Evolutionary conservation across 768 basidiomycete genomes (phyloP).

Genomic region (Leucocoprinus sp.): DNA sequence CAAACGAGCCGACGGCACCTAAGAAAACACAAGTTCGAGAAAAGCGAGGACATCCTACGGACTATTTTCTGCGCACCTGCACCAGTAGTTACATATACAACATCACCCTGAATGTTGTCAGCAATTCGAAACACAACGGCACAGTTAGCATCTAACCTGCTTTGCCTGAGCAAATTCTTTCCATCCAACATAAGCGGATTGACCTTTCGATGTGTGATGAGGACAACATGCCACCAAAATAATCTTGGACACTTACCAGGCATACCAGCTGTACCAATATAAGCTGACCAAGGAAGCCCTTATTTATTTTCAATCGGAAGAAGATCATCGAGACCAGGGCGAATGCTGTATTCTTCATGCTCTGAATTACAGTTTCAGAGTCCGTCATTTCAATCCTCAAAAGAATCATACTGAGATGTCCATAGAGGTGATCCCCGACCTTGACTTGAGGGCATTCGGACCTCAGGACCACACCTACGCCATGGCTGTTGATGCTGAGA

Average conservation of each 20-base stretch:
- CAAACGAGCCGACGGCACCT: constrained; percentile 56
- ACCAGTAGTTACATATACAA: constrained; percentile 32
- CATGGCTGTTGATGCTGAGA: constrained; percentile 23
- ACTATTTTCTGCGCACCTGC: constrained; percentile 27
- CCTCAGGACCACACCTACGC: constrained; percentile 38
- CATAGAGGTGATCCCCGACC: constrained; percentile 34
- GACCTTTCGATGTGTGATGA: constrained; percentile 17
- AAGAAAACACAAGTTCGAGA: neutral
- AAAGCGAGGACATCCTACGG: too few relatives aligned
- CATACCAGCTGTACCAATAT: constrained; percentile 47
- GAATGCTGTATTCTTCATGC: constrained; percentile 33
- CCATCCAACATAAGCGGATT: constrained; percentile 34
- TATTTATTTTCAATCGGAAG: constrained; percentile 30
- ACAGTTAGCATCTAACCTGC: constrained; percentile 19
- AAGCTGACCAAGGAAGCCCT: constrained; percentile 39
- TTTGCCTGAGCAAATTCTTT: constrained; percentile 31
- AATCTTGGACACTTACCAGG: constrained; percentile 26
- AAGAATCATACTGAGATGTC: constrained; percentile 19
- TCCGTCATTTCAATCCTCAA: too few relatives aligned
- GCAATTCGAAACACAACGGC: neutral
- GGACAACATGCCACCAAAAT: neutral
- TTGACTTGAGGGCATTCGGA: constrained; percentile 28
- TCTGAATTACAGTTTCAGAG: constrained; percentile 15
- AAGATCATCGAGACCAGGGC: constrained; percentile 15
- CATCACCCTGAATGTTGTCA: constrained; percentile 25